Percentiles rank a stretch among this genome's conserved stretches.
These are phyloP conservation scores for Aspergillus brunneoviolaceus DNA, from an alignment of 2,329 filamentous ascomycete species.

Conservation along the genomic window DNA sequence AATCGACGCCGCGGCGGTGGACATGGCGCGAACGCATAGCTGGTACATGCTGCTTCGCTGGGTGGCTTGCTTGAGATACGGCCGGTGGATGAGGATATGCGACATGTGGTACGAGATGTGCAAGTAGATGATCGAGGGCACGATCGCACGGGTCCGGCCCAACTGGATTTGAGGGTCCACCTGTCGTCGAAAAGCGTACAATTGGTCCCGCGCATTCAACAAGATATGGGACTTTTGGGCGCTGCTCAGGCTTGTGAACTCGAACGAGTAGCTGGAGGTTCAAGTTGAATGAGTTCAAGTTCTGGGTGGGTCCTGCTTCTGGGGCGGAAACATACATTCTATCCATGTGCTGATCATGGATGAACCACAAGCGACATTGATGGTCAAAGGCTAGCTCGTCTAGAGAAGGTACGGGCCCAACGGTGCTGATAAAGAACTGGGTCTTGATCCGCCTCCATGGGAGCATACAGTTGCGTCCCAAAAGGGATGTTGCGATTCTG, in stretches of 20 bases:
- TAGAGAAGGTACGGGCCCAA: neutral
- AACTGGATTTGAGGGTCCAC: too few species aligned
- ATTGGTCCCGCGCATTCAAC: neutral
- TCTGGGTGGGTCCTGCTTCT: too few species aligned
- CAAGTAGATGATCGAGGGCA: neutral
- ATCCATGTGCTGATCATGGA: constrained; percentile 6
- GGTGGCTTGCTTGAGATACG: neutral
- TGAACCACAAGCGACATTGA: constrained; percentile 5
- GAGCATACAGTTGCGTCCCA: neutral
- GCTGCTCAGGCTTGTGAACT: neutral
- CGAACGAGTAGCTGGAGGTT: neutral
- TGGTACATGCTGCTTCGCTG: neutral
- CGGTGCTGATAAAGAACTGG: neutral
- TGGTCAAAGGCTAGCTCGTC: constrained; percentile 6
- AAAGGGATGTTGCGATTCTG: neutral
- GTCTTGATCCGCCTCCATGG: constrained; percentile 2
- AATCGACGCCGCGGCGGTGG: neutral
- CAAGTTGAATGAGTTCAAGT: neutral
- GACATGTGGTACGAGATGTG: constrained; percentile 6
- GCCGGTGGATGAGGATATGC: constrained; percentile 1
- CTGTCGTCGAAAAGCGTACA: neutral
- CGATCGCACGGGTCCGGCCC: neutral
- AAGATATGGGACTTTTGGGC: neutral
- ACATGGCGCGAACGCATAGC: neutral
- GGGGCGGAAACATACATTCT: neutral